Conservation (phyloP, 2,329 filamentous ascomycete species). For the Myriosclerotinia duriaeana region DNA sequence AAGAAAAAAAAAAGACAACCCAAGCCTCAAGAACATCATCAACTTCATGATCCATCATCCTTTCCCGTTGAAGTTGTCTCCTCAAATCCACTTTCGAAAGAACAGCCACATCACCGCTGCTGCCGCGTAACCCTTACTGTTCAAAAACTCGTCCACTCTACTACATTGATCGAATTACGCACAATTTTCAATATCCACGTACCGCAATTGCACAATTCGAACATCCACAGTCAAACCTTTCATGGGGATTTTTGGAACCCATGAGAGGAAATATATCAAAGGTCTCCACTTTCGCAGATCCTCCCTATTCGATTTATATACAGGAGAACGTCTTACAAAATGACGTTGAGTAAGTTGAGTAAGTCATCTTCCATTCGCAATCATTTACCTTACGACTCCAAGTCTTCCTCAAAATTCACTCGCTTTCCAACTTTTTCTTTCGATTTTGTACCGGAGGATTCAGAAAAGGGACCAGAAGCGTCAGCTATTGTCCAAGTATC, state of each 20-base stretch:
- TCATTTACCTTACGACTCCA: background rate
- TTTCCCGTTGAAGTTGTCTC: background rate
- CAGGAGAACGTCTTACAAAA: conserved; percentile 14
- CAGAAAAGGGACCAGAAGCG: conserved; percentile 2
- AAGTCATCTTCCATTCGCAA: conserved; percentile 11
- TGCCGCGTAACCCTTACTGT: conserved; percentile 16
- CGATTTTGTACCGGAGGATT: background rate
- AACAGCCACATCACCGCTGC: background rate
- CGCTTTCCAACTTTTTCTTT: background rate
- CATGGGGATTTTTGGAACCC: conserved; percentile 10
- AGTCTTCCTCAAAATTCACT: background rate
- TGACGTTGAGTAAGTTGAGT: conserved; percentile 25
- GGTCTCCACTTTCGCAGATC: conserved; percentile 18
- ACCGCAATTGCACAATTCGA: conserved; percentile 11
- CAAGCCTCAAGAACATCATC: background rate
- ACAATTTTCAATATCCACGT: conserved; percentile 23
- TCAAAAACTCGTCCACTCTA: conserved; percentile 1
- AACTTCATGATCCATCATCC: background rate
- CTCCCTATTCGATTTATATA: conserved; percentile 20
- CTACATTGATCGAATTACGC: conserved; percentile 3
- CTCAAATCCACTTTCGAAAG: conserved; percentile 6
- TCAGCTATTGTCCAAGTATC: background rate
- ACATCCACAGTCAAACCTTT: conserved; percentile 15
- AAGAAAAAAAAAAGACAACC: no score
- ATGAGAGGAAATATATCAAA: background rate